Evolutionary conservation across 805 yeast species (phyloP).

Genomic region (Saccharomyces mikatae): DNA sequence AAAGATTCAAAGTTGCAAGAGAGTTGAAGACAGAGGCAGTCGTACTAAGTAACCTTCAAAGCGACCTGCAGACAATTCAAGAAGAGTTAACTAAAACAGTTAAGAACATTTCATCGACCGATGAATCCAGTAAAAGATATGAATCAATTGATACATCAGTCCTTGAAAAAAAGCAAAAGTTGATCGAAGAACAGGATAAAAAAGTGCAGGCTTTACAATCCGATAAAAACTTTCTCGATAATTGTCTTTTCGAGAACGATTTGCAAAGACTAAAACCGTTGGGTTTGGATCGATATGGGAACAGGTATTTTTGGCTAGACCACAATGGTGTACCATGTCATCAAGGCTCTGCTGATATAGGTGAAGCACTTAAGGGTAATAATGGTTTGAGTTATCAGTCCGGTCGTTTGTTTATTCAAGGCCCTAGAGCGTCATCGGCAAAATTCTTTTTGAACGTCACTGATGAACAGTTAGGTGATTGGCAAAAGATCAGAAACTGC

Average conservation of each 20-base stretch:
- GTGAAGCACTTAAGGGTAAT: conserved; percentile 34
- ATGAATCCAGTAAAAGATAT: conserved; percentile 10
- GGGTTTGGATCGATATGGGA: conserved; percentile 77
- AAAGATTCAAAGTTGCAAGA: conserved; percentile 24
- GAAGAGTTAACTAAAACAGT: conserved; percentile 1
- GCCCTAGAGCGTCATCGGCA: conserved; percentile 56
- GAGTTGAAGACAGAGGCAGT: conserved; percentile 22
- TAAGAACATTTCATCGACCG: conserved; percentile 16
- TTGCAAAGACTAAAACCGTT: conserved; percentile 66
- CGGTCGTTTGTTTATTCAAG: conserved; percentile 89
- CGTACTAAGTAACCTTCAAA: conserved; percentile 3
- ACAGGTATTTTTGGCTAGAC: conserved; percentile 95
- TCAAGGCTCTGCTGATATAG: conserved; percentile 32
- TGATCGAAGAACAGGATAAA: conserved; percentile 19
- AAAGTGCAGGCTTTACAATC: conserved; percentile 37
- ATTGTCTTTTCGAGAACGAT: conserved; percentile 58
- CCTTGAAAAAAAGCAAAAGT: conserved; percentile 10
- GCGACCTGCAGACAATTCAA: conserved; percentile 2
- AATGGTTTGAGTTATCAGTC: conserved; percentile 56
- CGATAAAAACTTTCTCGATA: conserved; percentile 49
- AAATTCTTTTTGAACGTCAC: conserved; percentile 29
- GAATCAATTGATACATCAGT: neutral
- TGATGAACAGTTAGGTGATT: conserved; percentile 20
- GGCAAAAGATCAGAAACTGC: conserved; percentile 20
- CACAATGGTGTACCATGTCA: conserved; percentile 65